Base-by-base conservation (phyloP, 1,139 yeast genomes). In the Yamadazyma epiphylla region DNA sequence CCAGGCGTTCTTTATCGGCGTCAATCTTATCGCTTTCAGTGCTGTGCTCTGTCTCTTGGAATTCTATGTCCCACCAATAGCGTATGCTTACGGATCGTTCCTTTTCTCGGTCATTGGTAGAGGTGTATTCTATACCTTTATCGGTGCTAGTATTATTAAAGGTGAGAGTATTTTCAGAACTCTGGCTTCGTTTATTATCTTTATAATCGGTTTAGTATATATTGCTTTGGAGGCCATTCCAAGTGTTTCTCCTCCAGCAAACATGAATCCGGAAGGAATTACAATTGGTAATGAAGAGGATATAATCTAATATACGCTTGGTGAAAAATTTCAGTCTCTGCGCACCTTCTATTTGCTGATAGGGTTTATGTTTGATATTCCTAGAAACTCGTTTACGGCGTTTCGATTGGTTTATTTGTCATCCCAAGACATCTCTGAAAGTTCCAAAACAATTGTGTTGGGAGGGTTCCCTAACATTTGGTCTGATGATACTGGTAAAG, bases 101-200 rank as follows among this genome's bases (percentile, higher is more conserved):
- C 64, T 84, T 43, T 84, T 83, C 53, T 84, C 94, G 11, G 87
- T 87, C 49, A 58, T 84, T 12, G 96, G 96, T 4, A 73, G 96
- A 47, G 96, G 95, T 13, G 51, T 78, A 10, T 76, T 83, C 47
- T 84, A 85, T 56, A 64, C 82, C 11, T 63, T 84, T 33, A 62
- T 86, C 35, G 86, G 86, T 13, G 67, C 79, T 17, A 63, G 81
- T 43, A n/a, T 83, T 42, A 17, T 17, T 10, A 68, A 77, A 29
- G 80, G 79, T 25, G 80, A 75, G 16, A 73, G 80, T 35, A 55
- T 70, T 14, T 62, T 81, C 45, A 64, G 82, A 39, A 53, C 71
- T 31, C 57, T 82, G 33, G 66, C 78, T 12, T 80, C 79, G 2
- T 44, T 80, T 10, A 31, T 82, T 15, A 64, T 85, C 13, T 72